Conservation (phyloP, 1,284 basidiomycete genomes). For the Meripilus lineatus region DNA sequence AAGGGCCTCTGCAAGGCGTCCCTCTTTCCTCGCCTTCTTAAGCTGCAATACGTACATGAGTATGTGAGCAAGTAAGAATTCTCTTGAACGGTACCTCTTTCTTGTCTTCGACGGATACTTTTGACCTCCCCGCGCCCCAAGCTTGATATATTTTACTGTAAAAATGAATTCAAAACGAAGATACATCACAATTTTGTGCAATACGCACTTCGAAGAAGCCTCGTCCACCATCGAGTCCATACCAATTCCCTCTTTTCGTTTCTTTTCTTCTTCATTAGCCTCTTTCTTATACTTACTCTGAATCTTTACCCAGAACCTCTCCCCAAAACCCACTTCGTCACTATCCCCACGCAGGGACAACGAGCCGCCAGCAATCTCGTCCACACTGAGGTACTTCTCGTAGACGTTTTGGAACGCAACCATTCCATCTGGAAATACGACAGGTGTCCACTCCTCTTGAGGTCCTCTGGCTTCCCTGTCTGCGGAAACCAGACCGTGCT, state of each 20-base stretch:
- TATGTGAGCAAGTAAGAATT: conserved; percentile 2
- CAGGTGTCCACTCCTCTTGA: conserved; percentile 84
- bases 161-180: background rate
- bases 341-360: conserved; percentile 78
- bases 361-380: conserved; percentile 79
- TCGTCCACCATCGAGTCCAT: conserved; percentile 63
- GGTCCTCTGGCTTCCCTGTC: conserved; percentile 81
- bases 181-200: background rate
- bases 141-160: conserved; percentile 75
- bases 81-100: conserved; percentile 47
- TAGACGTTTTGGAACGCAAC: conserved; percentile 82
- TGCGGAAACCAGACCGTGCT: conserved; percentile 75
- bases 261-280: conserved; percentile 77
- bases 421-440: conserved; percentile 73
- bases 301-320: conserved; percentile 85
- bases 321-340: conserved; percentile 75
- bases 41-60: conserved; percentile 41
- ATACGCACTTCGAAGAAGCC: conserved; percentile 61
- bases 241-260: conserved; percentile 59
- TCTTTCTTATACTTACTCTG: conserved; percentile 89
- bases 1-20: conserved; percentile 82
- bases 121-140: conserved; percentile 79
- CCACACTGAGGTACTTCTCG: conserved; percentile 77
- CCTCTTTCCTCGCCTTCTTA: conserved; percentile 83
- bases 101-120: conserved; percentile 70